These are phyloP conservation scores for Aureobasidium sp. DNA, from an alignment of 2,329 filamentous ascomycete genomes.

Conservation along the genomic window DNA sequence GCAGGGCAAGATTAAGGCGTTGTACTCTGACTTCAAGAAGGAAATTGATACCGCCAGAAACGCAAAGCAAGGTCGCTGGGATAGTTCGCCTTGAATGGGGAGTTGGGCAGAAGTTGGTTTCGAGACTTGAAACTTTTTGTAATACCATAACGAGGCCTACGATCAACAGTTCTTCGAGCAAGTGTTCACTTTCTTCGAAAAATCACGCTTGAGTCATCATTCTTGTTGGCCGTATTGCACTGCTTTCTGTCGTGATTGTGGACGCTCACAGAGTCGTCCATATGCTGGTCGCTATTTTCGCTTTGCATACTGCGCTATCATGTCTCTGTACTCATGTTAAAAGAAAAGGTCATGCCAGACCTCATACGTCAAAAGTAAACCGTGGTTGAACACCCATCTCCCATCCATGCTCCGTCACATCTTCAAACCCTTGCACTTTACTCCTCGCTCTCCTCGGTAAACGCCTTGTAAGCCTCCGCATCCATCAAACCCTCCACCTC, in stretches of 20 bases:
- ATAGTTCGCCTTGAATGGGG: constrained; percentile 1
- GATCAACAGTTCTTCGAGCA: neutral
- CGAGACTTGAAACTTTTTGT: neutral
- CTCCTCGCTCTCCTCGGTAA: constrained; percentile 48
- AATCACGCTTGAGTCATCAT: neutral
- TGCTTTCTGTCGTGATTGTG: neutral
- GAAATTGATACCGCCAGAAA: constrained; percentile 54
- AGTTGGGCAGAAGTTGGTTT: neutral
- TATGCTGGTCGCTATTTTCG: neutral
- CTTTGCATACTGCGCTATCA: neutral
- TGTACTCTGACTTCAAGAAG: constrained; percentile 61
- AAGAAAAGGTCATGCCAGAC: neutral
- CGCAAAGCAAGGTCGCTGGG: constrained; percentile 31
- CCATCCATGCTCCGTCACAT: neutral
- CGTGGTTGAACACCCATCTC: constrained; percentile 1
- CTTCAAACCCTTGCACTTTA: neutral
- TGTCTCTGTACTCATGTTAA: constrained; percentile 3
- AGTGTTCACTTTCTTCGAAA: no score
- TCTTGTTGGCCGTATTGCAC: neutral
- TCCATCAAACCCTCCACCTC: constrained; percentile 75
- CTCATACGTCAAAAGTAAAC: neutral
- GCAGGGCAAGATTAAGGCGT: constrained; percentile 50
- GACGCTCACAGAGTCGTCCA: neutral
- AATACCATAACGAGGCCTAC: neutral
- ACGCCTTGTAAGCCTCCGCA: constrained; percentile 67